These are phyloP conservation scores for Suillus fuscotomentosus DNA, from an alignment of 768 basidiomycete genomes.

Conservation along the genomic window DNA sequence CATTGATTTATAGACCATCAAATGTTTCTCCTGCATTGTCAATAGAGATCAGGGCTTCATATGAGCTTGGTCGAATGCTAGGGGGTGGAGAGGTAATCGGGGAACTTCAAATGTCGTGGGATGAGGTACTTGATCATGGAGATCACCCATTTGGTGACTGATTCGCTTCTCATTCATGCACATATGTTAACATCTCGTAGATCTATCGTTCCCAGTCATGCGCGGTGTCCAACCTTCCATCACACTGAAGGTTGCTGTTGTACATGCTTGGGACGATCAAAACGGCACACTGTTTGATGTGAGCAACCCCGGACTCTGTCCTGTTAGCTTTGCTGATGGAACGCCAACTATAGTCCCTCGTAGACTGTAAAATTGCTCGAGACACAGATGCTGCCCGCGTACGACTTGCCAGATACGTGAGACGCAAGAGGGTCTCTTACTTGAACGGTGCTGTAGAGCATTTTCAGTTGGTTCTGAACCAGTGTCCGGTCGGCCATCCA, in stretches of 20 bases:
- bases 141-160: background rate
- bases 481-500: background rate
- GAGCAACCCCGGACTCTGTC: too few relatives aligned
- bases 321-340: too few relatives aligned
- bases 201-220: background rate
- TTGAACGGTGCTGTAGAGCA: background rate
- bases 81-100: background rate
- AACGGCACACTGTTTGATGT: background rate
- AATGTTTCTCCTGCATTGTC: background rate
- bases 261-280: background rate
- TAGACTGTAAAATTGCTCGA: too few relatives aligned
- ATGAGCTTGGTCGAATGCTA: background rate
- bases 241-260: background rate
- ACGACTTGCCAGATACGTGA: background rate
- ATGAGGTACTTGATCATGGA: background rate
- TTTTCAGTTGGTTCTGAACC: background rate
- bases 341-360: too few relatives aligned
- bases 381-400: background rate
- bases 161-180: background rate
- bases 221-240: background rate
- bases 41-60: background rate
- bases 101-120: background rate
- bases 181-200: background rate
- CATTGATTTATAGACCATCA: background rate
- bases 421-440: too few relatives aligned